Conservation (phyloP, 148 eudicot genomes). For the Vaccinium macrocarpon region DNA sequence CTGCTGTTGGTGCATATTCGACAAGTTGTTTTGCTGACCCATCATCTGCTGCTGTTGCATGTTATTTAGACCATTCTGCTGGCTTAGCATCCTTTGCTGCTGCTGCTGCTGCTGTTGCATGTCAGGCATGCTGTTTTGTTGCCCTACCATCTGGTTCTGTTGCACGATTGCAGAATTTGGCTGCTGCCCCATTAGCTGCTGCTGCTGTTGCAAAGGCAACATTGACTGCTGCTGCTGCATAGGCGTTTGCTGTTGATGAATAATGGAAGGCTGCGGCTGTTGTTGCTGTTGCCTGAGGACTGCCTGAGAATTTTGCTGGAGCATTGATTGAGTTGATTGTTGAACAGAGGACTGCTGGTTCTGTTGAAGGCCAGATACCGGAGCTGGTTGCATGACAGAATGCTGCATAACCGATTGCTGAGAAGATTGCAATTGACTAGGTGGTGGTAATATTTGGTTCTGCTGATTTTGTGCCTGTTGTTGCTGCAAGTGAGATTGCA, state of each 20-base stretch:
- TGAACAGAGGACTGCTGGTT: conserved; percentile 68
- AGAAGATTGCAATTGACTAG: conserved; percentile 49
- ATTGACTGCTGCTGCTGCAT: conserved; percentile 45
- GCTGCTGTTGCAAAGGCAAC: conserved; percentile 37
- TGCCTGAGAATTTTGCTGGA: conserved; percentile 68
- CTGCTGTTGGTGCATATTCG: conserved; percentile 59
- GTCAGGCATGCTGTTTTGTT: conserved; percentile 66
- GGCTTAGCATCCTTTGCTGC: conserved; percentile 57
- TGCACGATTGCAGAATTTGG: conserved; percentile 49
- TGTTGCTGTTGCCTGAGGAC: conserved; percentile 54
- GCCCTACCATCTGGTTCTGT: conserved; percentile 57
- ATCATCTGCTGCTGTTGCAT: conserved; percentile 54
- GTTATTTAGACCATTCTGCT: conserved; percentile 58
- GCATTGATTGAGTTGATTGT: conserved; percentile 65
- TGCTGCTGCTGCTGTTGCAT: conserved; percentile 77
- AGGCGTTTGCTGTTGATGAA: conserved; percentile 56
- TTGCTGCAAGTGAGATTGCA: conserved; percentile 56
- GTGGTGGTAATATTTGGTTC: conserved; percentile 38
- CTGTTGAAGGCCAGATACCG: conserved; percentile 57
- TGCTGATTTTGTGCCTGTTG: conserved; percentile 55
- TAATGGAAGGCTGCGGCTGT: conserved; percentile 39
- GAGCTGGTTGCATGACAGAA: conserved; percentile 63
- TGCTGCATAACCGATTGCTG: conserved; percentile 82
- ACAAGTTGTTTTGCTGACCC: conserved; percentile 46
- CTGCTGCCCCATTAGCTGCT: conserved; percentile 55